Evolutionary conservation across 306 rosid species (phyloP), one percentile per base, ranked within the genome.

Genomic region (Echinosophora koreensis): DNA sequence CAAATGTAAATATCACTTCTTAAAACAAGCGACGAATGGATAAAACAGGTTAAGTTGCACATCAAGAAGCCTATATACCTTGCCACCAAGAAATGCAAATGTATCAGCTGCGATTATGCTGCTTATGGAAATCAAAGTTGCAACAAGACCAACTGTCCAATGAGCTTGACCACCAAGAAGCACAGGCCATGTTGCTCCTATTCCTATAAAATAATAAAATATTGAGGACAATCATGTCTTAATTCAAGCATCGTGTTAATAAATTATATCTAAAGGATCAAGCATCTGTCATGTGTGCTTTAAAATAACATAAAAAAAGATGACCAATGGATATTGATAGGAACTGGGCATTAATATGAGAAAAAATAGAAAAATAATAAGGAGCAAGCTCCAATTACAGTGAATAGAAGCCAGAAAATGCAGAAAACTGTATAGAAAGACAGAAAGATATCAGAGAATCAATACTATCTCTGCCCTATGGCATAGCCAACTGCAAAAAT

Each of bases 101-200:
- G 99, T 89, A 83, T 92, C 98, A 9, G 98, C 99, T 49, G 99
- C 96, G 73, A 96, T 95, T 73, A 95, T 81, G 84, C 97, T 86
- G 75, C 98, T 84, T 68, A 91, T 82, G 78, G 94, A 83, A 86
- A 92, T 84, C 85, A 92, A 82, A 66, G 98, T 90, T 77, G 98
- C 99, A 73, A 96, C 97, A 76, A 96, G 97, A 77, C 97, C 99
- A 79, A 96, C 90, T 58, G 98, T 92, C 98, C 99, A 96, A 65
- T 92, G 96, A 86, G 89, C 77, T 82, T 75, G 89, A 62, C 89
- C 89, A 39, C 89, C 89, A 75, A 85, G 86, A 85, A 82, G 82
- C 28, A 75, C 42, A 76, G 89, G 89, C 89, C 89, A 85, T 66
- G 73, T 44, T 66, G 80, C 80, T 71, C 89, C 86, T 37, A 71